Conservation (phyloP, 1,139 yeast species). For the Candida sanyaensis region DNA sequence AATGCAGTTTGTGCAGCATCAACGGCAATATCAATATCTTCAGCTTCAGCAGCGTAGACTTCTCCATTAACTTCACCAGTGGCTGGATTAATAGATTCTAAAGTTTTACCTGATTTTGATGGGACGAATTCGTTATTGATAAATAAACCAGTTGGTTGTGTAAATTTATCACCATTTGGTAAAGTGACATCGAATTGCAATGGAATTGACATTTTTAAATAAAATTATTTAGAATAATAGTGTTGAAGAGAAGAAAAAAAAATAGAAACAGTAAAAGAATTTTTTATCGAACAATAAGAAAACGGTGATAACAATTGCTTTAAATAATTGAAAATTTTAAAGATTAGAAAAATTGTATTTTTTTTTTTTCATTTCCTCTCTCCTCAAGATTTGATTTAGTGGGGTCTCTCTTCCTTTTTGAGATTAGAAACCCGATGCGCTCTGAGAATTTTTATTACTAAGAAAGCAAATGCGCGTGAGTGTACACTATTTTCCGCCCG, state of each 20-base stretch:
- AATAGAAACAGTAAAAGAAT: too few species aligned
- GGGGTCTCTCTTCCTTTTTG: background rate
- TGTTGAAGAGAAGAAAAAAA: background rate
- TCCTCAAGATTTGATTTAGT: background rate
- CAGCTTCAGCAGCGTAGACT: constrained; percentile 66
- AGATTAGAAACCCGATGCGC: constrained; percentile 1
- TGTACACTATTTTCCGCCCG: too few species aligned
- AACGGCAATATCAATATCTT: constrained; percentile 79
- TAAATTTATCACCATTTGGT: constrained; percentile 55
- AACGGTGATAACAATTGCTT: background rate
- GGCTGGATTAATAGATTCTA: constrained; percentile 64
- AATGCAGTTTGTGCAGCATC: constrained; percentile 71
- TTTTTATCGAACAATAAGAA: background rate
- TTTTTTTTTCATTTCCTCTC: background rate
- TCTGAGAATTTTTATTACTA: background rate
- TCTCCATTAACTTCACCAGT: constrained; percentile 68
- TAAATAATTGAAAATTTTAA: background rate
- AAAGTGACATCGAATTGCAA: constrained; percentile 47
- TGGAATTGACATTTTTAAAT: constrained; percentile 22
- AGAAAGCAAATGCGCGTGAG: too few species aligned
- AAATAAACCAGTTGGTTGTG: constrained; percentile 78
- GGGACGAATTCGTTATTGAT: constrained; percentile 78
- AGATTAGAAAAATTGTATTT: background rate
- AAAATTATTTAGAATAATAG: background rate
- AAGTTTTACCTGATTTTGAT: constrained; percentile 60